Conservation (phyloP, 176 grass and related monocot species). For the Tillandsia leiboldiana region DNA sequence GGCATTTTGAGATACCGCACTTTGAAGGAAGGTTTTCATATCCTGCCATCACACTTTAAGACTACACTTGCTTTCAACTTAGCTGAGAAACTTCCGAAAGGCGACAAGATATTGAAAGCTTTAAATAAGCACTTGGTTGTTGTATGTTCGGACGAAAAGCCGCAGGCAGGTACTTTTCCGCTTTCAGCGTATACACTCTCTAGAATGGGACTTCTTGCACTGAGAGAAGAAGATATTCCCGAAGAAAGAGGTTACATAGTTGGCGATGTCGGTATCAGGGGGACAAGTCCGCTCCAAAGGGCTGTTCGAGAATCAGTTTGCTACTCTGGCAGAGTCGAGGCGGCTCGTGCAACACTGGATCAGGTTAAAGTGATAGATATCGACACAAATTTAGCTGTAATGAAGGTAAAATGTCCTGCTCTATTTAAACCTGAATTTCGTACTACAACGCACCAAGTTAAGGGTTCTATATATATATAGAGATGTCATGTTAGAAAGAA, state of each 20-base stretch:
- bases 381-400: conserved; percentile 65
- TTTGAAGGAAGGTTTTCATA: conserved; percentile 64
- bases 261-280: conserved; percentile 44
- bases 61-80: conserved; percentile 78
- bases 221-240: conserved; percentile 30
- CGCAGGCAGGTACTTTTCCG: conserved; percentile 38
- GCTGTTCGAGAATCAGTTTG: conserved; percentile 81
- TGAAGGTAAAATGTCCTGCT: conserved; percentile 37
- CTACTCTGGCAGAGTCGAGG: conserved; percentile 60
- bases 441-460: no score
- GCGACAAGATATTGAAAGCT: conserved; percentile 82
- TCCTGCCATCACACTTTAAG: conserved; percentile 65
- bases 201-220: conserved; percentile 49
- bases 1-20: conserved; percentile 66
- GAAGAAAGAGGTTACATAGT: conserved; percentile 33
- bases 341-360: conserved; percentile 59
- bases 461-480: no score
- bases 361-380: conserved; percentile 74
- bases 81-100: conserved; percentile 87
- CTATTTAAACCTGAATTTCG: no score
- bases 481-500: no score
- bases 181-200: conserved; percentile 46
- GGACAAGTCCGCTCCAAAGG: conserved; percentile 48
- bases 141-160: conserved; percentile 25
- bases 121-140: conserved; percentile 50